Percentiles rank a stretch among this genome's conserved stretches.
Evolutionary conservation across 768 basidiomycete genomes (phyloP).

Genomic region (Holtermanniella nyarrowii): DNA sequence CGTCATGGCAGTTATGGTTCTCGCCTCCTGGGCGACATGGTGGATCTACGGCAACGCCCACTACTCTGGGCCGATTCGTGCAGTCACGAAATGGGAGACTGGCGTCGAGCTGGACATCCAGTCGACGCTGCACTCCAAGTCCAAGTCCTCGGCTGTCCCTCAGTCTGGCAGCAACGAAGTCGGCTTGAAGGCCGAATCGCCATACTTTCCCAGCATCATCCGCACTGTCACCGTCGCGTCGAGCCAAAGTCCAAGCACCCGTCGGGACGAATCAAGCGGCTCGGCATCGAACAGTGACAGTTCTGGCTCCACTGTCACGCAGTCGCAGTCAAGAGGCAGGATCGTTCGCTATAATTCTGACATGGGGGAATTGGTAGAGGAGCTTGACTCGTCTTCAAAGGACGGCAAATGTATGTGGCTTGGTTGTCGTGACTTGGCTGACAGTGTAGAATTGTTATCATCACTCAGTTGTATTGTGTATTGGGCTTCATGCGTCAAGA

Average conservation of each 20-base stretch:
- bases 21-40: conserved; percentile 38
- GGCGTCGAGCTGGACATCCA: conserved; percentile 42
- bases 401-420: too few species aligned
- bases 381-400: too few species aligned
- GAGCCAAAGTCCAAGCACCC: not conserved
- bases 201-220: not conserved
- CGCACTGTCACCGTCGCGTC: not conserved
- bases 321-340: not conserved
- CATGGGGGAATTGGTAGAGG: not conserved
- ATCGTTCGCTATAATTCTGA: not conserved
- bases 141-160: conserved; percentile 5
- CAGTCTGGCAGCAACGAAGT: not conserved
- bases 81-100: conserved; percentile 43
- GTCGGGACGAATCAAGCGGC: too few species aligned
- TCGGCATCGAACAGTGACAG: not conserved
- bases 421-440: too few species aligned
- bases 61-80: conserved; percentile 44
- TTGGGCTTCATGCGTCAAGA: too few species aligned
- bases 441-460: too few species aligned
- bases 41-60: conserved; percentile 33
- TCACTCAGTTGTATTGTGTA: too few species aligned
- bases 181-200: not conserved
- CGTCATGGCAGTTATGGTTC: conserved; percentile 32
- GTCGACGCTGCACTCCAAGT: conserved; percentile 23
- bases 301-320: not conserved